Evolutionary conservation across 441 rosid species (phyloP), one percentile per base, ranked within the genome.

Genomic region (Populus hybrid): DNA sequence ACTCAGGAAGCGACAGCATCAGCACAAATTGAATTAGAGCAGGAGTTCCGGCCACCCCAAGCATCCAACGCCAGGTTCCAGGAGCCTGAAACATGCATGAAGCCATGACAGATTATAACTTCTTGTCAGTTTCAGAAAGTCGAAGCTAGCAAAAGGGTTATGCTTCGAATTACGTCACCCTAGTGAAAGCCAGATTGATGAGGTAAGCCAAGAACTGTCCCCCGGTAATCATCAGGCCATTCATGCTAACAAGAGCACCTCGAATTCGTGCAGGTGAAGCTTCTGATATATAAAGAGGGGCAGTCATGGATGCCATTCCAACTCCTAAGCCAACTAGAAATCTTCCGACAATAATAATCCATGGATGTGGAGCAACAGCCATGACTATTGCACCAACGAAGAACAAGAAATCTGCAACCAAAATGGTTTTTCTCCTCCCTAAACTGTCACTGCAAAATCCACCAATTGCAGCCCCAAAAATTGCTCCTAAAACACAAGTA

Each of bases 11-110:
- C 0, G 85, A 82, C 21, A 86, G 32, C 97, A 93, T 90, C 46
- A 90, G 75, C 34, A 86, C 6, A 38, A 92, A 87, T 81, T 93
- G 98, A 84, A 86, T 72, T 0, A 88, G 0, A 7, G 92, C 91
- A 1, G 97, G 94, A 46, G 90, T 7, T 9, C 88, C 96, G 0
- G 93, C 93, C 3, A 93, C 77, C 8, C 98, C 94, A 50, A 91
- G 87, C 98, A 93, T 90, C 96, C 98, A 90, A 20, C 93, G 89
- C 96, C 94, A 93, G 3, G 93, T 90, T 63, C 96, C 89, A 1
- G 9, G 80, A 75, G n/a, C 81, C 85, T 91, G 87, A 80, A 6
- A 65, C 73, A 40, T 16, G 12, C 73, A 40, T 16, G 12, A 66
- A n/a, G 50, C n/a, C 28, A 12, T 12, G n/a, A 6, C 6, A 18